phyloP scores from a whole-genome alignment of 106 monocot genomes.

The Chionographis japonica region DNA sequence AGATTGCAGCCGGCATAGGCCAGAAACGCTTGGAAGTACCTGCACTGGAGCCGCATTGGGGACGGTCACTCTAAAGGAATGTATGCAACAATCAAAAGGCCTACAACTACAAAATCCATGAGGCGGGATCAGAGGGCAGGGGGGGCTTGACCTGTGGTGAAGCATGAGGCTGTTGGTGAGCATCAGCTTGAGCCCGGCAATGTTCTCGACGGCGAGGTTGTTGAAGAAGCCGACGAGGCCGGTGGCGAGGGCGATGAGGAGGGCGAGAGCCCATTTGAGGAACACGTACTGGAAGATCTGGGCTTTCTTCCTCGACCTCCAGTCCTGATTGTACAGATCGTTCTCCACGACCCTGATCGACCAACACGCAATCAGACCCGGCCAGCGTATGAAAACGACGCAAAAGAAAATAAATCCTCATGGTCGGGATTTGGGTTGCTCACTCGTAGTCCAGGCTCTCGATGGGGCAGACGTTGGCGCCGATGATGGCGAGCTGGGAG shows the following conservation, averaged over 20 bases:
- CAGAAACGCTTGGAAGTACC: conserved; percentile 52
- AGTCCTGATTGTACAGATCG: conserved; percentile 81
- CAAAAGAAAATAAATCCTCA: too few species aligned
- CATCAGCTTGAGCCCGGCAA: conserved; percentile 74
- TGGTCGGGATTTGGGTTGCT: neutral
- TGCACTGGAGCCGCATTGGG: conserved; percentile 48
- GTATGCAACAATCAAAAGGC: too few species aligned
- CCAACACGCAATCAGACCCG: too few species aligned
- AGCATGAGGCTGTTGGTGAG: conserved; percentile 70
- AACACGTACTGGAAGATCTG: conserved; percentile 77
- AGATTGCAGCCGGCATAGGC: conserved; percentile 65
- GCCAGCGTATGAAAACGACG: too few species aligned
- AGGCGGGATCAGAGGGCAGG: neutral
- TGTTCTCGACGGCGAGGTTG: conserved; percentile 83
- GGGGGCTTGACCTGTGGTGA: conserved; percentile 41
- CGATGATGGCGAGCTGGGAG: conserved; percentile 80
- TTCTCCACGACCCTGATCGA: conserved; percentile 73
- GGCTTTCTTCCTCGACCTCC: conserved; percentile 73
- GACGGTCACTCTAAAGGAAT: neutral
- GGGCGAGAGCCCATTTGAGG: conserved; percentile 72
- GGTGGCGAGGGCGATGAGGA: conserved; percentile 65
- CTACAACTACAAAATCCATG: neutral
- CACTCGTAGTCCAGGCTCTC: conserved; percentile 94
- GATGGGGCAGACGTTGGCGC: conserved; percentile 70
- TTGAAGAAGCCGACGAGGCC: conserved; percentile 85